Conservation (phyloP, 805 yeast genomes). For the Sugiyamaella mastotermitis region DNA sequence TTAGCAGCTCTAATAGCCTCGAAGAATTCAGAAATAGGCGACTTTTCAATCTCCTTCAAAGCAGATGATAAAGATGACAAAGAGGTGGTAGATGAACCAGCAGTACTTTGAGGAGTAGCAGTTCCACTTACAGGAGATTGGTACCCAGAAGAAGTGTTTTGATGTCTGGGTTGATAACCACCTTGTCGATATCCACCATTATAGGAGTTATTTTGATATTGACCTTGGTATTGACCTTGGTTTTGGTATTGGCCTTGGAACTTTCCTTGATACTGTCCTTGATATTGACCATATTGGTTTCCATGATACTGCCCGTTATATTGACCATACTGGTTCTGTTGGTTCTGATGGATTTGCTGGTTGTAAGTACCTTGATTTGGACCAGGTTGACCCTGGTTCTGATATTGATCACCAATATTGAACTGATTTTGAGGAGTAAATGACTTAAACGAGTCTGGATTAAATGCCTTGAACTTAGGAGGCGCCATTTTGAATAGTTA, state of each 20-base stretch:
- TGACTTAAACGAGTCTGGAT: constrained; percentile 5
- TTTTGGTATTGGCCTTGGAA: neutral
- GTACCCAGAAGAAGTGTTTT: neutral
- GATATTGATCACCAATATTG: neutral
- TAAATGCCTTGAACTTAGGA: constrained; percentile 13
- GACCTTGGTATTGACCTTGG: neutral
- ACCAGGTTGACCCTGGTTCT: no score
- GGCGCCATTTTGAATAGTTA: constrained; percentile 12
- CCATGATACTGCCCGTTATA: constrained; percentile 5
- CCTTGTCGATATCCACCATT: constrained; percentile 2
- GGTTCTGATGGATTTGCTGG: neutral
- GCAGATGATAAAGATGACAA: constrained; percentile 70
- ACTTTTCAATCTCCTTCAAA: constrained; percentile 52
- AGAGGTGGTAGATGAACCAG: constrained; percentile 58
- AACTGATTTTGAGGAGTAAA: constrained; percentile 7
- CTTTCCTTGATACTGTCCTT: neutral
- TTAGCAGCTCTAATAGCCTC: constrained; percentile 45
- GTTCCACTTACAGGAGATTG: constrained; percentile 11
- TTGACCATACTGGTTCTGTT: constrained; percentile 2
- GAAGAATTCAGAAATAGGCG: constrained; percentile 63
- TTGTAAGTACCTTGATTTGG: neutral
- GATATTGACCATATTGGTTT: constrained; percentile 4
- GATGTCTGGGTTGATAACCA: constrained; percentile 3
- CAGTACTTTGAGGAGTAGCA: constrained; percentile 25
- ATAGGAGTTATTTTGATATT: no score